Base-by-base conservation (phyloP, 768 basidiomycete species). In the Pleurotus salmoneostramineus region DNA sequence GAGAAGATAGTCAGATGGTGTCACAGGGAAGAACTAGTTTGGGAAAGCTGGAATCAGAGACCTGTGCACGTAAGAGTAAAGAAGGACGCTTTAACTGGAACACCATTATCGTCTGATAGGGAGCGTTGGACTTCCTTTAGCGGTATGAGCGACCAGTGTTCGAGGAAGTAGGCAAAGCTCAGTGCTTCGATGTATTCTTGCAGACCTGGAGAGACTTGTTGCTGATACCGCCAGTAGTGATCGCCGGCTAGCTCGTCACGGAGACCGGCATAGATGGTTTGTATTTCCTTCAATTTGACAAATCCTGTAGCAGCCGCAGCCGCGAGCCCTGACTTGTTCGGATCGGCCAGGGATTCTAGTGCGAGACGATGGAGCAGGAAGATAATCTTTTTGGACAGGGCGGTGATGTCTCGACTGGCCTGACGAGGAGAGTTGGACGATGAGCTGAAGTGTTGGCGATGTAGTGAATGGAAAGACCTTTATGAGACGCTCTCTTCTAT, bases 171-270 rank as follows among this genome's bases (percentile, higher is more conserved):
- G 0, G 91, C 81, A 68, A 98, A 95, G 64, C 92, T 89, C 57
- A 94, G 74, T 1, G 91, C 95, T 70, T 98, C 97, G 61, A 98
- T 92, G 72, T 94, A 98, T 73, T 98, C 97, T 70, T 98, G 95
- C 32, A 98, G 72, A 3, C 95, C 87, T 1, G 88, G 84, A 5
- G 89, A 90, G 56, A 92, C 74, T 61, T 87, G 82, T 35, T 82
- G 80, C 65, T 89, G 81, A 69, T 89, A 85, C 49, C 85, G 79
- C 91, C 93, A 94, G 70, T 88, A 94, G 37, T 74, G 78, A 50
- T 88, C 85, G 8, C 83, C 87, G 40, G 71, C 72, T 6, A 95
- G 71, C 60, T 93, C 89, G 2, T 72, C 71, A 57, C 76, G 74
- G 58, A 97, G 76, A 21, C 71, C 68, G 3, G 80, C 83, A 60